Evolutionary conservation across 1,284 basidiomycete genomes (phyloP), one percentile per base, ranked within the genome.

Genomic region (Malassezia japonica): DNA sequence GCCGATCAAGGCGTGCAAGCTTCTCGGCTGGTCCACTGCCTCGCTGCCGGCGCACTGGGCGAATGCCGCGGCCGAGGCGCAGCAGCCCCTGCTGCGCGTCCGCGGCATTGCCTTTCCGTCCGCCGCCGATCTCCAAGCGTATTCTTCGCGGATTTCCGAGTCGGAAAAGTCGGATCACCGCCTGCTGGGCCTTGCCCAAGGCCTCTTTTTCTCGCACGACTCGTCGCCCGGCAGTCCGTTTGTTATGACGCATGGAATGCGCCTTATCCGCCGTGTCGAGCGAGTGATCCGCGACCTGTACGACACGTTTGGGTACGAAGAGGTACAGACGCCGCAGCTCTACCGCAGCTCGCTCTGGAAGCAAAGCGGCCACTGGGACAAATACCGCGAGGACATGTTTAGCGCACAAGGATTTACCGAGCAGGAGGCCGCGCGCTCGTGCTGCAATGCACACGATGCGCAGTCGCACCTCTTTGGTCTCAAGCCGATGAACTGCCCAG

Each of bases 351-450:
- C 60, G 9, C 50, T 72, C 1, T 72, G 70, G 70, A 63, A 70
- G 37, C 55, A 51, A 7, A 62, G 59, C 29, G 70, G 70, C 1
- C 70, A 72, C 40, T 72, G 70, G 70, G 68, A 72, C 45, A 71
- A 72, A 33, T 72, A 72, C 46, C 56, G 69, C n/a, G 64, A 67
- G 16, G 70, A 72, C 38, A 72, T 72, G 70, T 72, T 72, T 43
- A 57, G 60, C 29, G 61, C 62, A 9, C 55, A 68, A 46, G 70
- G 70, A 1, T 71, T 68, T 42, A 57, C 47, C 5, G 59, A 60
- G 16, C 13, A 39, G 39, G 31, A 15, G 36, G 18, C 10, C 25
- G 44, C 49, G 5, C 46, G 20, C 1, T 48, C 42, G 6, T 64
- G 62, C 41, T 62, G 61, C 20, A 53, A 52, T 18, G 56, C 56